Percentiles rank a stretch among this genome's conserved stretches.
phyloP scores from a whole-genome alignment of 1,284 basidiomycete species.

The Ganoderma multipileum region DNA sequence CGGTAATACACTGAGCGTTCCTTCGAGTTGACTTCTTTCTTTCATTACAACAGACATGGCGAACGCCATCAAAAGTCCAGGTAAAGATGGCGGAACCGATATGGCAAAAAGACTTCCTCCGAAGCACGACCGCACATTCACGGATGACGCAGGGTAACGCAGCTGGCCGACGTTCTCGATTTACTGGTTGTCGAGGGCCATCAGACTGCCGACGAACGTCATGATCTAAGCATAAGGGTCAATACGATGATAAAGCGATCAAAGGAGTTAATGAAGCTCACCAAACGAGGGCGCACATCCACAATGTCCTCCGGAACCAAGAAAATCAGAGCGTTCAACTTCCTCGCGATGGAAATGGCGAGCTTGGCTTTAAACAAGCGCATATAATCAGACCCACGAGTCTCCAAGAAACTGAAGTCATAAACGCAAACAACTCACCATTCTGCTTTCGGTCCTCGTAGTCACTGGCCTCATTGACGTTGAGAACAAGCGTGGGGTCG shows the following conservation, averaged over 20 bases:
- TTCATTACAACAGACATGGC: constrained; percentile 20
- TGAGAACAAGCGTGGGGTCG: constrained; percentile 83
- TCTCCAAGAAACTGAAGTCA: neutral
- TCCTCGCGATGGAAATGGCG: constrained; percentile 97
- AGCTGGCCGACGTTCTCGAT: neutral
- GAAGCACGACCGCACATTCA: neutral
- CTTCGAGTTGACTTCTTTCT: constrained; percentile 15
- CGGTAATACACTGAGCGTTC: constrained; percentile 21
- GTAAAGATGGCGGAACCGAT: neutral
- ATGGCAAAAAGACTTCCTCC: neutral
- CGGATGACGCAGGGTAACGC: neutral
- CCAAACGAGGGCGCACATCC: constrained; percentile 84
- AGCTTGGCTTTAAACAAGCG: constrained; percentile 76
- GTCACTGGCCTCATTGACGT: constrained; percentile 67
- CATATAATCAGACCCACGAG: neutral
- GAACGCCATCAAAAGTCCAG: constrained; percentile 19
- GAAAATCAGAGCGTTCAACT: constrained; percentile 97
- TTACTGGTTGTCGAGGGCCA: constrained; percentile 37
- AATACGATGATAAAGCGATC: neutral
- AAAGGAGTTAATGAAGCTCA: constrained; percentile 46
- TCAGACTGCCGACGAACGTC: constrained; percentile 61
- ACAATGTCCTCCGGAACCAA: constrained; percentile 97
- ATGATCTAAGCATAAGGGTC: constrained; percentile 44
- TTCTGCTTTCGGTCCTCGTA: constrained; percentile 95
- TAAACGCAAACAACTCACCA: constrained; percentile 57